Conservation (phyloP, 2,329 filamentous ascomycete genomes). For the Neopestalotiopsis rosae region DNA sequence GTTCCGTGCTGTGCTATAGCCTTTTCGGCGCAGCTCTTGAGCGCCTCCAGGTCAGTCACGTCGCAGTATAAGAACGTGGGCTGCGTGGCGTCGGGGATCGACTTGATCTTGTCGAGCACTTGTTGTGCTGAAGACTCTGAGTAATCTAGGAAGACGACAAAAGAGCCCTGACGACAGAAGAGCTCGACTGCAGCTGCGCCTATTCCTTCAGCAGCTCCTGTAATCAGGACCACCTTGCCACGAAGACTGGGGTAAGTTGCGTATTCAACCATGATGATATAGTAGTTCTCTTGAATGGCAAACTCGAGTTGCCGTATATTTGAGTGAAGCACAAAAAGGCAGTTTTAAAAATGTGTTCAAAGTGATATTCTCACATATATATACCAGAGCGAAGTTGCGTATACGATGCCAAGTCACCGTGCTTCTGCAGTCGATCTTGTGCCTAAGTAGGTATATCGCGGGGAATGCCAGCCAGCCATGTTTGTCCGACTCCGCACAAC, state of each 20-base stretch:
- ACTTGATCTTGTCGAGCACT: conserved; percentile 34
- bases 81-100: conserved; percentile 24
- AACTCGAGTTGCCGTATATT: neutral
- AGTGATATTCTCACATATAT: neutral
- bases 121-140: conserved; percentile 35
- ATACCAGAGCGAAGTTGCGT: neutral
- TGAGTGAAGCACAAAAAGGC: neutral
- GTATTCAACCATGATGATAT: conserved; percentile 25
- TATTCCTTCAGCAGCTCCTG: conserved; percentile 53
- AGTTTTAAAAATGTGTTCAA: neutral
- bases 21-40: conserved; percentile 40
- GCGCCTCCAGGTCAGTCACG: conserved; percentile 41
- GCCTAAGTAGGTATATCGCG: neutral
- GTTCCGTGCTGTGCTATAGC: conserved; percentile 33
- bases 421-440: neutral
- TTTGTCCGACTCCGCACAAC: neutral
- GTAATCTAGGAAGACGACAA: conserved; percentile 51
- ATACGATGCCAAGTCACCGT: neutral
- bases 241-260: conserved; percentile 48
- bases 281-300: neutral
- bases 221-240: conserved; percentile 47
- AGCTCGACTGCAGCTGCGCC: conserved; percentile 49
- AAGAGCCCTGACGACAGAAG: conserved; percentile 49
- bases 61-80: conserved; percentile 50
- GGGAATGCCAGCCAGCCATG: neutral